Percentiles rank a stretch among this genome's conserved stretches.
Conservation (phyloP, 2,329 filamentous ascomycete genomes). For the Paraconiothyrium brasiliense region DNA sequence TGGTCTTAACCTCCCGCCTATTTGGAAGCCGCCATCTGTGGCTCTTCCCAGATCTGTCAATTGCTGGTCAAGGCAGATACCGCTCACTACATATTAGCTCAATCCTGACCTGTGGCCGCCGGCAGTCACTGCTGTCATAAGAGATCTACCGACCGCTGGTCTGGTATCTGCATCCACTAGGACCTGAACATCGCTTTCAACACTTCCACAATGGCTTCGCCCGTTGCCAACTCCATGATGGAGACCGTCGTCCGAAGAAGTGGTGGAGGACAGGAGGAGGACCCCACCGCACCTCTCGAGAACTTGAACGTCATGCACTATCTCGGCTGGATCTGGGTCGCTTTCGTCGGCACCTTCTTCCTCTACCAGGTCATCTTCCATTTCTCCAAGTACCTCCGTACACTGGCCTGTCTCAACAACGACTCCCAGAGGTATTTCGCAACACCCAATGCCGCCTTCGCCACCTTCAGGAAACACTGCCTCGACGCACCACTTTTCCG, state of each 20-base stretch:
- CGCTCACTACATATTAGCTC: slow-evolving; percentile 42
- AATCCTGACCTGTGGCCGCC: slow-evolving; percentile 30
- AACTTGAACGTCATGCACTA: slow-evolving; percentile 49
- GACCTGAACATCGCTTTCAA: slow-evolving; percentile 23
- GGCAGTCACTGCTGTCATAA: slow-evolving; percentile 18
- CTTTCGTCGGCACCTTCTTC: slow-evolving; percentile 69
- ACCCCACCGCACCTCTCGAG: slow-evolving; percentile 38
- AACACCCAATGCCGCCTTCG: slow-evolving; percentile 62
- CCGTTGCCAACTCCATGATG: slow-evolving; percentile 21
- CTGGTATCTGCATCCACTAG: slow-evolving; percentile 7
- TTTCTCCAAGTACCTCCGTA: slow-evolving; percentile 74
- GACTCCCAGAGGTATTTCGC: slow-evolving; percentile 83
- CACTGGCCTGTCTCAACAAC: slow-evolving; percentile 78
- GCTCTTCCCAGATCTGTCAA: slow-evolving; percentile 42
- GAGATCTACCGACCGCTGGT: slow-evolving; percentile 6
- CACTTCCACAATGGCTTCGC: slow-evolving; percentile 35
- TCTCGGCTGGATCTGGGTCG: slow-evolving; percentile 62
- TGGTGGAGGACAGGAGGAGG: slow-evolving; percentile 34
- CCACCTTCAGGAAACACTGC: slow-evolving; percentile 57
- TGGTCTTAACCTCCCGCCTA: slow-evolving; percentile 27
- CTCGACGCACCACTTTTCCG: slow-evolving; percentile 59
- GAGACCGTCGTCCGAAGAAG: slow-evolving; percentile 19
- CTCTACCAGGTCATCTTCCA: slow-evolving; percentile 72
- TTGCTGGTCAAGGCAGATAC: slow-evolving; percentile 52
- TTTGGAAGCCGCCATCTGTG: slow-evolving; percentile 27